phyloP scores from a whole-genome alignment of 2,329 filamentous ascomycete genomes.

The Penicillium aurantiogriseum region DNA sequence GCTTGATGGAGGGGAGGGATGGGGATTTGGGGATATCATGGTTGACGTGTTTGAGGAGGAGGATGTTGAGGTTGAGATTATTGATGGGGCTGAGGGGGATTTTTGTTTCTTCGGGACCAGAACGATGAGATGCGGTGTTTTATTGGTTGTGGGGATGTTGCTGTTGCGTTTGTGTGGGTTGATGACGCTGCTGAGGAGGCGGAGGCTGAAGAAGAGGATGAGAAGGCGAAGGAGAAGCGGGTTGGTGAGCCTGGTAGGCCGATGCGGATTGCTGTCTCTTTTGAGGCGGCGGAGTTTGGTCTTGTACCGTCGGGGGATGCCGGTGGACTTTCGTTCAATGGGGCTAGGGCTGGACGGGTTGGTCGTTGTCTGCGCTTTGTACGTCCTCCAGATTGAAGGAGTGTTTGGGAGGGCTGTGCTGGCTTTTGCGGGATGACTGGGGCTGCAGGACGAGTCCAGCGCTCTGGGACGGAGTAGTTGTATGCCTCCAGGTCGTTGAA shows the following conservation, averaged over 20 bases:
- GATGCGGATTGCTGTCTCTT: constrained; percentile 37
- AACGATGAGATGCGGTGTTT: constrained; percentile 17
- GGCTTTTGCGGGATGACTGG: constrained; percentile 31
- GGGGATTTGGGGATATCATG: constrained; percentile 1
- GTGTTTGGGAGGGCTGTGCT: constrained; percentile 26
- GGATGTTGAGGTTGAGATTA: constrained; percentile 9
- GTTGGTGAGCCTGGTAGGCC: constrained; percentile 31
- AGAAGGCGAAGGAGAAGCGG: constrained; percentile 33
- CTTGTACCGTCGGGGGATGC: constrained; percentile 24
- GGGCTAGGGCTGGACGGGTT: constrained; percentile 19
- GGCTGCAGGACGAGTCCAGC: constrained; percentile 43
- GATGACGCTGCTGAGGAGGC: constrained; percentile 14
- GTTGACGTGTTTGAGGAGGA: constrained; percentile 16
- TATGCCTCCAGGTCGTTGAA: constrained; percentile 57
- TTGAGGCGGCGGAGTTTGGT: constrained; percentile 34
- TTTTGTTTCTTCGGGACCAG: constrained; percentile 22
- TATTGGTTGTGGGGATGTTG: neutral
- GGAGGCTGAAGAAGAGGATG: constrained; percentile 37
- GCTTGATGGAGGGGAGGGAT: constrained; percentile 5
- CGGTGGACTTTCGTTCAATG: constrained; percentile 25
- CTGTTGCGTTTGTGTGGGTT: neutral
- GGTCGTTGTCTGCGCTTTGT: constrained; percentile 35
- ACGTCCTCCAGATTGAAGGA: constrained; percentile 44
- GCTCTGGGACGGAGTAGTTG: constrained; percentile 60
- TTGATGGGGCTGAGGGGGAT: constrained; percentile 33